Evolutionary conservation across 129 eudicot species (phyloP), one percentile per base, ranked within the genome.

Genomic region (Tanacetum coccineum): DNA sequence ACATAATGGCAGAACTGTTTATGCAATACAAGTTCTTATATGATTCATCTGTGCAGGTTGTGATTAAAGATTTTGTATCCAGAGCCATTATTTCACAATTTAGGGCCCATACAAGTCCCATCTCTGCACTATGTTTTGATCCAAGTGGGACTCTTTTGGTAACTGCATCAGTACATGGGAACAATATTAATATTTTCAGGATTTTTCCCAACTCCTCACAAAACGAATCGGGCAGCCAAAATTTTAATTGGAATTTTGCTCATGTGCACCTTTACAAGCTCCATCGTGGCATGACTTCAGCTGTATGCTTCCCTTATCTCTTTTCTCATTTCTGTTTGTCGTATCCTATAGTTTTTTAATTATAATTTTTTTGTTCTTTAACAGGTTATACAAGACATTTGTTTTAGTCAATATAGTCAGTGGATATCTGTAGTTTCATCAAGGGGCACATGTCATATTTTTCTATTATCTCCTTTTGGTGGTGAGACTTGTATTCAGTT

Each of bases 71-170:
- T 73, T 84, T 87, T 70, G 84, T 78, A 26, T 84, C 90, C 39
- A 62, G 75, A 66, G 93, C 85, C 51, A 79, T 87, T 58, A 57
- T 94, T n/a, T 81, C 97, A 17, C 97, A 94, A 67, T 94, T 94
- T 76, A 82, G 85, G 85, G 97, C 99, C 22, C 99, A 94, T 53
- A 71, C 87, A 20, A 94, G 94, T 76, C 94, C 99, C 48, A 82
- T 94, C 55, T 89, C 95, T 76, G 95, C 95, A 62, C 79, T 94
- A 5, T 94, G 95, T 78, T 94, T 94, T 79, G 99, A 94, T 73
- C 99, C 93, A 14, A 94, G 99, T 74, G 99, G 99, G 76, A 89
- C 97, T 50, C 95, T 94, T 58, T 79, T 94, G 66, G 97, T 94
- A 36, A 94, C 97, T 51, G 97, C 99, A 61, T 94, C 99, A 17